Conservation (phyloP, 805 yeast genomes). For the Deakozyma indianensis region DNA sequence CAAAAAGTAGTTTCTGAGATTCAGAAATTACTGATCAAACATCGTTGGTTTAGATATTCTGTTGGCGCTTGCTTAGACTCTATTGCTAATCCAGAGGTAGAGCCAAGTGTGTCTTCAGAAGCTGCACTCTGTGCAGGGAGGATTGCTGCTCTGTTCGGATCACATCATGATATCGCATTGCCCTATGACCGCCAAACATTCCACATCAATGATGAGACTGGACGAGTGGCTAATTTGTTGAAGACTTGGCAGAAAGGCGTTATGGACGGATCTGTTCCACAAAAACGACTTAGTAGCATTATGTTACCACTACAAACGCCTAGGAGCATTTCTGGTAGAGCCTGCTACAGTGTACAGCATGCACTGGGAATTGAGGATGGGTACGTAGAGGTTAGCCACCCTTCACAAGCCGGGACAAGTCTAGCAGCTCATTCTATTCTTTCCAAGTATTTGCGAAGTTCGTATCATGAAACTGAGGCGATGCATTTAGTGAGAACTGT, state of each 20-base stretch:
- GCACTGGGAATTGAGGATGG: neutral
- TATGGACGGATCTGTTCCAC: neutral
- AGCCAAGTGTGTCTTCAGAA: neutral
- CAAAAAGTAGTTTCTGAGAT: neutral
- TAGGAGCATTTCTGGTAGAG: neutral
- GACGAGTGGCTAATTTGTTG: neutral
- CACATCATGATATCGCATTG: neutral
- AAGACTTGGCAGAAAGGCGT: neutral
- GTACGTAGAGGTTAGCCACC: neutral
- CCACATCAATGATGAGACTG: neutral
- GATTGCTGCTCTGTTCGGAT: neutral
- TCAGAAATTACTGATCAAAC: neutral
- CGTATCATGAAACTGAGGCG: too few relatives aligned
- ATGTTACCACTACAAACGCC: neutral
- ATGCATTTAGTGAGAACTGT: too few relatives aligned
- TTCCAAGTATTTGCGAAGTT: too few relatives aligned
- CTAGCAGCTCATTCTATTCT: neutral
- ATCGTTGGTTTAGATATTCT: neutral
- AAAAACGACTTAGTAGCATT: neutral
- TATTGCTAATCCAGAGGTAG: neutral
- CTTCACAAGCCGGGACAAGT: neutral
- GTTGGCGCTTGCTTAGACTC: neutral
- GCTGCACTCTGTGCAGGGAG: neutral
- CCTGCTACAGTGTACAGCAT: neutral
- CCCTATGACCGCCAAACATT: neutral